A percentile compares a stretch with the other conserved stretches of the same genome.
phyloP scores from a whole-genome alignment of 2,329 filamentous ascomycete species.

The Fragosphaeria purpurea region DNA sequence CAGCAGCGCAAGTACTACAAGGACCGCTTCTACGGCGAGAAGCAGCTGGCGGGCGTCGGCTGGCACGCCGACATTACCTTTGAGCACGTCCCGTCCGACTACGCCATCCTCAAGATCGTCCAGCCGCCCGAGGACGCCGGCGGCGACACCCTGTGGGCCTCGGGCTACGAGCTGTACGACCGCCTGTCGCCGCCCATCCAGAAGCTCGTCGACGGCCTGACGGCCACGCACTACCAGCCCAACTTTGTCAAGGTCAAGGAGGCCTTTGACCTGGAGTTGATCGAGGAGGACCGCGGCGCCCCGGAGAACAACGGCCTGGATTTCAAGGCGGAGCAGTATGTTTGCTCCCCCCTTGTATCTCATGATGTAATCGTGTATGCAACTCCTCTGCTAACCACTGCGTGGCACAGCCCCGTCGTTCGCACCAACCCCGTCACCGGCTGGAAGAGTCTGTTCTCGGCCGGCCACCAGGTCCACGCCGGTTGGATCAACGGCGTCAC shows the following conservation, averaged over 20 bases:
- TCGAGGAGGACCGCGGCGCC: constrained; percentile 17
- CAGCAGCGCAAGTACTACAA: constrained; percentile 28
- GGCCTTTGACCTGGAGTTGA: constrained; percentile 26
- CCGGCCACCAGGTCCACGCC: constrained; percentile 19
- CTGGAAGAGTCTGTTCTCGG: constrained; percentile 23
- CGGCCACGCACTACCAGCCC: constrained; percentile 22
- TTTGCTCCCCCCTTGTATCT: constrained; percentile 8
- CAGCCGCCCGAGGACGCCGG: constrained; percentile 31
- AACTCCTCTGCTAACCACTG: no score
- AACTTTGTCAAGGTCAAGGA: constrained; percentile 23
- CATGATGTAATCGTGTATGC: no score
- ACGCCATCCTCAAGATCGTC: constrained; percentile 33
- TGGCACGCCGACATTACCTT: constrained; percentile 42
- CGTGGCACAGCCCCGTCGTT: constrained; percentile 14
- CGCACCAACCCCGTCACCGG: constrained; percentile 23
- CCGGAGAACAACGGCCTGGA: constrained; percentile 20
- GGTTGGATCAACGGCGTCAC: constrained; percentile 21
- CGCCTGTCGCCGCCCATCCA: constrained; percentile 20
- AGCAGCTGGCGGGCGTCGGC: constrained; percentile 23
- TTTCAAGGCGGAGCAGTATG: constrained; percentile 22
- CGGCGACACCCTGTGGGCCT: constrained; percentile 52
- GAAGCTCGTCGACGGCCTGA: constrained; percentile 18
- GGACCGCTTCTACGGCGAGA: constrained; percentile 19
- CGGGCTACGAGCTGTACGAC: constrained; percentile 53
- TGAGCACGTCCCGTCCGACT: constrained; percentile 35